Evolutionary conservation across 169 alveolate genomes (phyloP).

Genomic region (Amoebophrya sp.): DNA sequence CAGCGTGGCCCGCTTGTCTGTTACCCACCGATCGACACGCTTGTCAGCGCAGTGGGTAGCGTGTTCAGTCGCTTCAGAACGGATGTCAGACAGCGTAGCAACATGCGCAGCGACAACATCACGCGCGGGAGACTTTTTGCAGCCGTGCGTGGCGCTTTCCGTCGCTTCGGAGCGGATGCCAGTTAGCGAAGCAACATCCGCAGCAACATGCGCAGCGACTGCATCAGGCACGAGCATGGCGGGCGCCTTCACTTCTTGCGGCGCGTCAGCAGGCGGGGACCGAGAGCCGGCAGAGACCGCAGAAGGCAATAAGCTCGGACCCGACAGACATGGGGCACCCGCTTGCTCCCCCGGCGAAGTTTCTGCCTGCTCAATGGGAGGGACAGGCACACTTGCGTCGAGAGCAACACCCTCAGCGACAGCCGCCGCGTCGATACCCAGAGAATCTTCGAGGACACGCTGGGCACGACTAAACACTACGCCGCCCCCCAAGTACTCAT

Average conservation of each 20-base stretch:
- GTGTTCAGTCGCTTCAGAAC: neutral
- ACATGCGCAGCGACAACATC: neutral
- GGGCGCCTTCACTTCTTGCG: neutral
- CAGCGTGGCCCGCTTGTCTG: neutral
- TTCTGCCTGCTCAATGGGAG: neutral
- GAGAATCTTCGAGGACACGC: neutral
- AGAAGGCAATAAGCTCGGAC: neutral
- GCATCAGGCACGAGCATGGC: neutral
- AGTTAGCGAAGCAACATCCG: too few relatives aligned
- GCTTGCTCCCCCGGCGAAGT: neutral
- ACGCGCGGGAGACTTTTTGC: too few relatives aligned
- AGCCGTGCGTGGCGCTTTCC: too few relatives aligned
- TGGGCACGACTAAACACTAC: neutral
- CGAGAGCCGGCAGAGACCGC: neutral
- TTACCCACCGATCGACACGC: neutral
- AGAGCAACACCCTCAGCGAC: neutral
- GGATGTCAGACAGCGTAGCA: neutral
- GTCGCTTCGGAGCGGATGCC: too few relatives aligned
- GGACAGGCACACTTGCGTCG: neutral
- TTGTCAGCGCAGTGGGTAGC: neutral
- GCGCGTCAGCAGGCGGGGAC: neutral
- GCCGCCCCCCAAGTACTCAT: neutral
- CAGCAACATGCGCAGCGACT: too few relatives aligned
- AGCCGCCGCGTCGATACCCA: neutral
- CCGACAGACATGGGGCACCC: neutral